Evolutionary conservation across 495 filamentous ascomycete species (phyloP).

Genomic region (Penicillium fimorum): DNA sequence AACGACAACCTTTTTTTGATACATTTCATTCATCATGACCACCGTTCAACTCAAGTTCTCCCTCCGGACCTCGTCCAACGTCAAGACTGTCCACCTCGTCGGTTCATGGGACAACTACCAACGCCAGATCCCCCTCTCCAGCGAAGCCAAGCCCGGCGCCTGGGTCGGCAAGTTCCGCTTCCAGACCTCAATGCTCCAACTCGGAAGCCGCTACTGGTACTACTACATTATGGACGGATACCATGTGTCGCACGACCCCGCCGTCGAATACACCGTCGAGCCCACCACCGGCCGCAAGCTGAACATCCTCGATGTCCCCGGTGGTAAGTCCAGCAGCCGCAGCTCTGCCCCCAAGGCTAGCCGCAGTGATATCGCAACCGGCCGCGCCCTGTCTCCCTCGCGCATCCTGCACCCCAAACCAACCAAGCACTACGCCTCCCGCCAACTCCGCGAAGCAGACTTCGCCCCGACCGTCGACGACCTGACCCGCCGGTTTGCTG

Average conservation of each 20-base stretch:
- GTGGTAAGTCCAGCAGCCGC: conserved; percentile 30
- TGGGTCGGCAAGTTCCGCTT: conserved; percentile 98
- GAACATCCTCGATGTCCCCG: conserved; percentile 71
- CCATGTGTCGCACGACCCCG: conserved; percentile 96
- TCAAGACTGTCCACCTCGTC: conserved; percentile 96
- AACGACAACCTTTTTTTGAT: conserved; percentile 25
- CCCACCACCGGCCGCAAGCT: conserved; percentile 95
- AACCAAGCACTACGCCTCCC: conserved; percentile 77
- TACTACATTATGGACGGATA: conserved; percentile 99
- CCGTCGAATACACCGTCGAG: conserved; percentile 83
- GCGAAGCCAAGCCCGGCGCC: conserved; percentile 80
- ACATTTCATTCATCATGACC: conserved; percentile 63
- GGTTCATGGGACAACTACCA: conserved; percentile 98
- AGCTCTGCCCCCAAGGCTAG: conserved; percentile 24
- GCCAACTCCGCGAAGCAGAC: conserved; percentile 76
- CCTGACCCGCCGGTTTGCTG: conserved; percentile 69
- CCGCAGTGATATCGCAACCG: conserved; percentile 69
- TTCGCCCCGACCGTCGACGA: conserved; percentile 70
- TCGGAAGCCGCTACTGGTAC: conserved; percentile 96
- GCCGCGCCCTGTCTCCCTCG: conserved; percentile 79
- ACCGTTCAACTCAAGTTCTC: conserved; percentile 82
- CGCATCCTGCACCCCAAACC: conserved; percentile 92
- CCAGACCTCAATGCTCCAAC: conserved; percentile 76
- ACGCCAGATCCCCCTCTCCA: conserved; percentile 87
- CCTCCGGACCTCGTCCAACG: conserved; percentile 91